phyloP scores from a whole-genome alignment of 2,329 filamentous ascomycete species.

The Pyrenophora tritici-repentis region DNA sequence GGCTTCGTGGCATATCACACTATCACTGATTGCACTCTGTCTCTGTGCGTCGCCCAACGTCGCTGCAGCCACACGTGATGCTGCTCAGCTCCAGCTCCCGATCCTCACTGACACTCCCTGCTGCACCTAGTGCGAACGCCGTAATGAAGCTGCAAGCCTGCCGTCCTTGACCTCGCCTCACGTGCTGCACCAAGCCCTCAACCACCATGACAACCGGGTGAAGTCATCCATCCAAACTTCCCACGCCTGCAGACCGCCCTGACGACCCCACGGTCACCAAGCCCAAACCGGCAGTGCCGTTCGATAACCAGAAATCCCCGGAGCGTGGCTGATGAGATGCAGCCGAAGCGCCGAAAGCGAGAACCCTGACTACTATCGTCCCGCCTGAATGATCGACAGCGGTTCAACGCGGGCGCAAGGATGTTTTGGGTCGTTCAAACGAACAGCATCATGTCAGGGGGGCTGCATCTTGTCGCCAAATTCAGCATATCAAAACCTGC shows the following conservation, averaged over 20 bases:
- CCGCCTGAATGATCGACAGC: conserved; percentile 46
- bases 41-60: too few species aligned
- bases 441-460: conserved; percentile 43
- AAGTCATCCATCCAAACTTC: conserved; percentile 14
- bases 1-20: conserved; percentile 4
- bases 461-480: conserved; percentile 40
- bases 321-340: conserved; percentile 40
- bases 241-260: conserved; percentile 21
- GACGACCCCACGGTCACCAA: conserved; percentile 39
- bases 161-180: conserved; percentile 14
- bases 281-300: conserved; percentile 40
- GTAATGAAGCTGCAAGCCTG: conserved; percentile 3
- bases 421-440: conserved; percentile 33
- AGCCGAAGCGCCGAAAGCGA: conserved; percentile 41
- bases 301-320: conserved; percentile 46
- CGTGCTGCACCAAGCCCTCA: conserved; percentile 13
- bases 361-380: conserved; percentile 37
- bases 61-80: too few species aligned
- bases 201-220: conserved; percentile 20
- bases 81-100: too few species aligned
- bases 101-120: neutral
- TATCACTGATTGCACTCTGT: neutral
- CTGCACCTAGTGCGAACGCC: neutral
- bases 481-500: conserved; percentile 20
- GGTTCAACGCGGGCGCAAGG: conserved; percentile 38